phyloP scores from a whole-genome alignment of 108 stramenopile genomes.

The Parmales sp. region DNA sequence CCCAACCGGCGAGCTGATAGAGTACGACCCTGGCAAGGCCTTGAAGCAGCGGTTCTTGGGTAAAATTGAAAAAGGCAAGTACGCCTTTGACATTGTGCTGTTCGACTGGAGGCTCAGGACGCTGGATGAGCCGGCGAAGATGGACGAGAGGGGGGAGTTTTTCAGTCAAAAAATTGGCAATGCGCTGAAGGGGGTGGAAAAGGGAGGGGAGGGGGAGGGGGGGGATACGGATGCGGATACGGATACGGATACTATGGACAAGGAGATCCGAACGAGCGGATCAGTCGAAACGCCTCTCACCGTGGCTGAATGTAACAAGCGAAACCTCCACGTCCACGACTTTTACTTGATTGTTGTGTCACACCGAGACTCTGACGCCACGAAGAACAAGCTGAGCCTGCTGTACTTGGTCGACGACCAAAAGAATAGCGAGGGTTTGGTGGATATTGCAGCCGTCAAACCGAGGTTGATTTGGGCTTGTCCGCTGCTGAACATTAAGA shows the following conservation, averaged over 20 bases:
- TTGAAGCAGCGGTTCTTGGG: neutral
- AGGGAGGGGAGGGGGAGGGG: neutral
- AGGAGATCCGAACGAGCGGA: too few species aligned
- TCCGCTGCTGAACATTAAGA: neutral
- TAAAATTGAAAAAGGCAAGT: neutral
- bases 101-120: neutral
- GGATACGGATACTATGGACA: neutral
- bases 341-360: neutral
- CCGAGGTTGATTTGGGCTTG: too few species aligned
- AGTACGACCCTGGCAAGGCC: neutral
- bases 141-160: neutral
- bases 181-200: neutral
- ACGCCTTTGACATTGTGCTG: neutral
- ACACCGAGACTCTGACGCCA: neutral
- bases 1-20: neutral
- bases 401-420: neutral
- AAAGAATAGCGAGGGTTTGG: neutral
- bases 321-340: neutral
- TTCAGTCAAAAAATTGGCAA: neutral
- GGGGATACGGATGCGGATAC: neutral
- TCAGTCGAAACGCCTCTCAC: too few species aligned
- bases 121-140: neutral
- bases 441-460: neutral
- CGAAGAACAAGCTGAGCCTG: neutral
- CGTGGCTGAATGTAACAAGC: neutral